Evolutionary conservation across 1,139 yeast genomes (phyloP), one percentile per base, ranked within the genome.

Genomic region (Nakaseomyces kungkrabaensis): DNA sequence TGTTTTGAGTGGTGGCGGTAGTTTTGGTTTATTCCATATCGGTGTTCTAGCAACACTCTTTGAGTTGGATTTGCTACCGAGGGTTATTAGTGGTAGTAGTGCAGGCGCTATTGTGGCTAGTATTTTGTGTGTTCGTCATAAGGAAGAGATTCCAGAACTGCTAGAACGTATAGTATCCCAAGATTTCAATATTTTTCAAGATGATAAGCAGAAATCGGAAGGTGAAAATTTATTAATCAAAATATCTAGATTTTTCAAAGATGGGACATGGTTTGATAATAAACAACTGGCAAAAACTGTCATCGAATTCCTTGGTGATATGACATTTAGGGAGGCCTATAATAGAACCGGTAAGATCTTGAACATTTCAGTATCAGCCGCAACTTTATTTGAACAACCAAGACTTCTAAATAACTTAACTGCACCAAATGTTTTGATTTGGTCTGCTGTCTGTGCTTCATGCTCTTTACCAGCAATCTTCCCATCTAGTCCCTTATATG

Each of bases 371-470:
- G 96, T 92, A 0, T 94, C 96, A 5, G 86, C 97, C 0, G 84
- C 94, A 0, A 79, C 88, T 1, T 73, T 81, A 31, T 86, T 82
- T 60, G 92, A 85, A 80, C 74, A 87, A 40, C 96, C 96, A 3
- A 75, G 92, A 24, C 72, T 92, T 49, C 73, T 92, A 43, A 92
- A 92, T 62, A 89, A 92, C 61, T 74, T 94, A 50, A 92, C 98
- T 0, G 90, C 97, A 0, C 98, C 98, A 0, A 87, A 94, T 62
- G 97, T 90, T 4, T 75, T 92, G 22, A 83, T 92, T 41, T 84
- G 96, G 92, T 87, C 96, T 0, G 98, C 97, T 0, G 97, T 92
- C 1, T 89, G 97, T 69, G 97, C 97, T 1, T 86, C 96, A 40
- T 92, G 98, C 67, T 83, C 97, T 0, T 76, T 92, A 26, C 98